Percentiles rank a stretch among this genome's conserved stretches.
phyloP scores from a whole-genome alignment of 108 stramenopile species.

The Asterionellopsis glacialis region DNA sequence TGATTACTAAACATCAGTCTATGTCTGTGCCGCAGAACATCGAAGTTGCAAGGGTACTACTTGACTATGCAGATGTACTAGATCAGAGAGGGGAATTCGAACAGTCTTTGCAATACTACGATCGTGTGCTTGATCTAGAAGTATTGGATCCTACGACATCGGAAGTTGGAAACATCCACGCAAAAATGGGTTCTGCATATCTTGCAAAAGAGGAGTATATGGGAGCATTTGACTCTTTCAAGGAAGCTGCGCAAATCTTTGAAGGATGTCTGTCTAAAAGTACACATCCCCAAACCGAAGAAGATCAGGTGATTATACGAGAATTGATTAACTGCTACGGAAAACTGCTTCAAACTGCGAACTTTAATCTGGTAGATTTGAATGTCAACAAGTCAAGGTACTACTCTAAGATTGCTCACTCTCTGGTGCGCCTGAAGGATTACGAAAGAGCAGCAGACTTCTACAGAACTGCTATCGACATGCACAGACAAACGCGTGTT shows the following conservation, averaged over 20 bases:
- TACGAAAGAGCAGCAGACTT: constrained; percentile 33
- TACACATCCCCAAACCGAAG: too few relatives aligned
- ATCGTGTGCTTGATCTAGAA: constrained; percentile 33
- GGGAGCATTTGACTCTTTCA: constrained; percentile 25
- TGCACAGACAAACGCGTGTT: constrained; percentile 30
- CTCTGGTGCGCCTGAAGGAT: constrained; percentile 25
- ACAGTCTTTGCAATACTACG: constrained; percentile 19
- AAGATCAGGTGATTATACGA: too few relatives aligned
- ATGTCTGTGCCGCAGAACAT: constrained; percentile 16
- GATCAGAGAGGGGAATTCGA: constrained; percentile 22
- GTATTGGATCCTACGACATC: constrained; percentile 33
- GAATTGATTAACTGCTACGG: constrained; percentile 28
- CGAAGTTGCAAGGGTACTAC: constrained; percentile 33
- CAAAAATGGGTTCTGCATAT: constrained; percentile 23
- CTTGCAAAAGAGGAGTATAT: constrained; percentile 13
- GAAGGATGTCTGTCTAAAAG: constrained; percentile 7
- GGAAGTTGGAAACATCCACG: constrained; percentile 39
- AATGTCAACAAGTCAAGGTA: constrained; percentile 16
- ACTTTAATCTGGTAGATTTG: constrained; percentile 21
- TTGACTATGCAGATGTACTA: constrained; percentile 36
- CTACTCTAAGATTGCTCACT: constrained; percentile 27
- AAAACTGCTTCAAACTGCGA: constrained; percentile 27
- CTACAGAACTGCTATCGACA: constrained; percentile 43
- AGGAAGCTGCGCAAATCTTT: constrained; percentile 34
- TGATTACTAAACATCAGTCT: constrained; percentile 18